phyloP scores from a whole-genome alignment of 805 yeast species.

The Nakazawaea pomicola region DNA sequence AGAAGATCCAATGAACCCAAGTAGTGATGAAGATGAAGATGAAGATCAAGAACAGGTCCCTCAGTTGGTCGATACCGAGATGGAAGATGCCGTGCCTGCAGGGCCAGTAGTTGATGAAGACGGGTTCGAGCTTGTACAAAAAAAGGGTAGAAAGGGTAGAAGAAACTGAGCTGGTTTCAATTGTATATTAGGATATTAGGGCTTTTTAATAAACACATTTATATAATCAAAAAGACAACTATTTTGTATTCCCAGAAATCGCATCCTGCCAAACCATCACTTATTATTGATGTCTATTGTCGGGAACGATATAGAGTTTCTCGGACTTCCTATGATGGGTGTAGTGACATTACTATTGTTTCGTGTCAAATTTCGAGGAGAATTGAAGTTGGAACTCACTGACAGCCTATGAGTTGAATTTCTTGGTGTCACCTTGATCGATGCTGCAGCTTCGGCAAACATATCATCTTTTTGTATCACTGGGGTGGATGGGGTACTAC shows the following conservation, averaged over 20 bases:
- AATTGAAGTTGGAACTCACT: conserved; percentile 10
- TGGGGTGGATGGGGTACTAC: conserved; percentile 8
- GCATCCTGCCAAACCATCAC: too few species aligned
- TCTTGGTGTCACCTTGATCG: conserved; percentile 21
- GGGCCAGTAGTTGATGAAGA: conserved; percentile 87
- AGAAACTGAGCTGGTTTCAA: not conserved
- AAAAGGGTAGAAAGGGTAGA: conserved; percentile 51
- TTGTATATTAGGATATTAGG: too few species aligned
- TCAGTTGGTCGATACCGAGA: conserved; percentile 9
- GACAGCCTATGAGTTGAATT: conserved; percentile 14
- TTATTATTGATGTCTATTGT: not conserved
- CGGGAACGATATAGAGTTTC: conserved; percentile 10
- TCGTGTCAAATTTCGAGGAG: conserved; percentile 7
- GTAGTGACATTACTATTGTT: conserved; percentile 6
- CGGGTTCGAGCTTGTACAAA: conserved; percentile 86
- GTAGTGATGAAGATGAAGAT: conserved; percentile 42
- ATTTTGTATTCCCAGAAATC: too few species aligned
- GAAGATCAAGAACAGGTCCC: conserved; percentile 28
- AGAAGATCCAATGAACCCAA: conserved; percentile 64
- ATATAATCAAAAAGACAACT: not conserved
- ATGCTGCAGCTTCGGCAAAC: conserved; percentile 13
- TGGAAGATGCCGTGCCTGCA: conserved; percentile 19
- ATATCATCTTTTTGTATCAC: conserved; percentile 5
- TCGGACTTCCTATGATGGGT: conserved; percentile 10
- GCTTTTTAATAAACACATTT: too few species aligned